Conservation (phyloP, 371 early-diverging fungal species). For the Syncephalis plumigaleata region DNA sequence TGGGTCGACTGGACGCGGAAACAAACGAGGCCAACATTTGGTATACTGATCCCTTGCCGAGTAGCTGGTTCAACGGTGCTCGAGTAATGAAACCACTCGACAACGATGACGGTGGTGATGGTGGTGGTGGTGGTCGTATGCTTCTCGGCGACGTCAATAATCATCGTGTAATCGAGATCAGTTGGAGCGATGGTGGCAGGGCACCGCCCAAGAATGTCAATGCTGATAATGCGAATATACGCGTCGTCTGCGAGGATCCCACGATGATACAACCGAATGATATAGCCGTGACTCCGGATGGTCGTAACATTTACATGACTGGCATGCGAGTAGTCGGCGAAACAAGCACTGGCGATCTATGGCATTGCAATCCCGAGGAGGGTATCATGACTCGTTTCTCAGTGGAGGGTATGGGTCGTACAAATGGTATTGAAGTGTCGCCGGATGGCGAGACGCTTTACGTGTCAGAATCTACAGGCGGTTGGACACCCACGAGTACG, state of each 20-base stretch:
- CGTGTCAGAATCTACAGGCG: constrained; percentile 19
- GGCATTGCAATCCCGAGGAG: constrained; percentile 15
- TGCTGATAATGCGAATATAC: background rate
- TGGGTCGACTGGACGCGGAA: too few relatives aligned
- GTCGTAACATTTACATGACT: constrained; percentile 16
- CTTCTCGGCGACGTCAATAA: too few relatives aligned
- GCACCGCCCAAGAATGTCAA: too few relatives aligned
- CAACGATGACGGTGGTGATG: too few relatives aligned
- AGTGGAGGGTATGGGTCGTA: constrained; percentile 16
- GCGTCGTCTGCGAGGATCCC: constrained; percentile 12
- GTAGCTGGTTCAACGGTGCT: too few relatives aligned
- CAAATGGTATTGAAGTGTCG: constrained; percentile 31
- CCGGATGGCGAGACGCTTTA: constrained; percentile 25
- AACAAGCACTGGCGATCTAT: constrained; percentile 17
- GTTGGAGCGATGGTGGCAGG: too few relatives aligned
- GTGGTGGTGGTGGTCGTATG: too few relatives aligned
- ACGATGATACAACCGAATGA: constrained; percentile 28
- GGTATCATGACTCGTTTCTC: background rate
- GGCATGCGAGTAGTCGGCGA: constrained; percentile 22
- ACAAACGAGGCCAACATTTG: too few relatives aligned
- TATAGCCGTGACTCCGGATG: constrained; percentile 18
- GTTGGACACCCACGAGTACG: constrained; percentile 15
- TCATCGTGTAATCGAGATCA: too few relatives aligned
- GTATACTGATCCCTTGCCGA: too few relatives aligned
- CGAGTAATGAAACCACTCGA: too few relatives aligned